Base-by-base conservation (phyloP, 2,329 filamentous ascomycete species). In the Orbilia javanica region DNA sequence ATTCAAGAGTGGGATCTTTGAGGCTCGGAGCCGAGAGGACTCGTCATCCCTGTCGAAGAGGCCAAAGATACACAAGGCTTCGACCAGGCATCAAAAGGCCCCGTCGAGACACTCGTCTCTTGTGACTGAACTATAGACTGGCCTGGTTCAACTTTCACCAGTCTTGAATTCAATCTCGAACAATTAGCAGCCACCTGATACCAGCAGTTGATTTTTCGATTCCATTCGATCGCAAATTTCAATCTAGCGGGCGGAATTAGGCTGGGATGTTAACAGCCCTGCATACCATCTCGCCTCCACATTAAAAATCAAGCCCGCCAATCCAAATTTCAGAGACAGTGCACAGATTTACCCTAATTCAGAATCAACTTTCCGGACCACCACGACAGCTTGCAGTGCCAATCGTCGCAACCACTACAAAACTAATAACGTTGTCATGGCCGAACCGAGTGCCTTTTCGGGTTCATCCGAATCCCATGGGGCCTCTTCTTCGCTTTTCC, bases 241-340 rank as follows among this genome's bases (percentile, higher is more conserved):
- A 42, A 72, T 27, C 67, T 67, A 29, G 67, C 74, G 39, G 67
- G 62, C 34, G 68, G n/a, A 72, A 50, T 63, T 63, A n/a, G 73
- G 67, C 22, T 72, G 74, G 67, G 67, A 78, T 50, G 62, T 44
- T 25, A 36, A 46, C 27, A 67, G 36, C 34, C 67, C 63, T 46
- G 63, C 67, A 20, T 42, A 68, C 62, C 42, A 67, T 50, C 68
- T 72, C 31, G 67, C 74, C 31, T 78, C 74, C 44, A 50, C 74
- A 25, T 44, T 77, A 20, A 18, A 34, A 53, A 72, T 60, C 74
- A 78, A 55, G 62, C 67, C n/a, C 31, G 53, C 44, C 18, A 48
- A 63, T 55, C 29, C 62, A 11, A 62, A 46, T 42, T 77, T 78
- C 22, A 67, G 53, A 50, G 50, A 78, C 63, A 42, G n/a, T n/a